These are phyloP conservation scores for Pulveroboletus sp. DNA, from an alignment of 768 basidiomycete genomes.

Conservation along the genomic window DNA sequence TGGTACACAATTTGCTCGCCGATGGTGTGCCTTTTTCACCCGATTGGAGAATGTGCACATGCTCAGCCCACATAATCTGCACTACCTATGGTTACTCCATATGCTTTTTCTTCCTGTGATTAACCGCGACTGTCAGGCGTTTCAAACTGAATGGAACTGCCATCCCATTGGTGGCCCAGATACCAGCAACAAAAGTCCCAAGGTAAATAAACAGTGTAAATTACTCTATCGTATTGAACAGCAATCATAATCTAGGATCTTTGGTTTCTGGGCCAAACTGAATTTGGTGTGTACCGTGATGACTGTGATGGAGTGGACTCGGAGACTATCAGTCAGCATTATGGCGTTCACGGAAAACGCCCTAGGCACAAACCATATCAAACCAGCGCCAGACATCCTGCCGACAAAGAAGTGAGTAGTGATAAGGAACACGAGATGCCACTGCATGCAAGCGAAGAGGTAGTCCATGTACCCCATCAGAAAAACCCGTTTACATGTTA, in stretches of 20 bases:
- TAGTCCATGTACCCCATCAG: not conserved
- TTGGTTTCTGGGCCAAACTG: constrained; percentile 9
- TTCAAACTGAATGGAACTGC: constrained; percentile 38
- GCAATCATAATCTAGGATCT: constrained; percentile 8
- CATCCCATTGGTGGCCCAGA: constrained; percentile 25
- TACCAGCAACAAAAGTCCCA: constrained; percentile 8
- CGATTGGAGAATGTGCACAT: constrained; percentile 36
- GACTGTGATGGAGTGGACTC: not conserved
- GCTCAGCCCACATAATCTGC: constrained; percentile 29
- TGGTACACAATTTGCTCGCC: constrained; percentile 35
- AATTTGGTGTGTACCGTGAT: constrained; percentile 7
- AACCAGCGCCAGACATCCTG: not conserved
- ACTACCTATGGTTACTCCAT: constrained; percentile 46
- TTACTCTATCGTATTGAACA: not conserved
- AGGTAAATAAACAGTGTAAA: not conserved
- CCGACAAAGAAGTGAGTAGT: not conserved
- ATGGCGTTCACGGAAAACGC: not conserved
- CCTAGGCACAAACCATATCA: not conserved
- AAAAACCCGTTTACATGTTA: constrained; percentile 9
- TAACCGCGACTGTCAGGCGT: constrained; percentile 35
- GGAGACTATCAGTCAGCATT: not conserved
- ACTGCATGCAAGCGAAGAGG: not conserved
- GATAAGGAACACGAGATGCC: not conserved
- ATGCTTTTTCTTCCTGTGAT: constrained; percentile 38
- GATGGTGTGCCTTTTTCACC: constrained; percentile 44